Conservation (phyloP, 73 alveolate genomes). For the Paramecium tetraurelia region DNA sequence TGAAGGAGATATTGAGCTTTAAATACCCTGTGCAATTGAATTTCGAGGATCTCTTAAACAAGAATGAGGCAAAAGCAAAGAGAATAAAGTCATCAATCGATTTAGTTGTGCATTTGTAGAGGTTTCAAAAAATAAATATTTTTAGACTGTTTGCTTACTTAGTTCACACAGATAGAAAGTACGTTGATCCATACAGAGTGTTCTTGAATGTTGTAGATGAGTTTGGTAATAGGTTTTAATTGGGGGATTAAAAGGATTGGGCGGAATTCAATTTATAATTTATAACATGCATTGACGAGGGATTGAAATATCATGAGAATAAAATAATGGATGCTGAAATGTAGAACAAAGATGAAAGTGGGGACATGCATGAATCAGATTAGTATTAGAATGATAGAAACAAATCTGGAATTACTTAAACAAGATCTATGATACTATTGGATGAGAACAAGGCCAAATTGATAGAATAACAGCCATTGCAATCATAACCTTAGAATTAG, state of each 20-base stretch:
- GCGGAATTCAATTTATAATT: conserved; percentile 84
- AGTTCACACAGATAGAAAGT: conserved; percentile 66
- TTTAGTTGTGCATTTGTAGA: conserved; percentile 62
- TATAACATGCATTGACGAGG: conserved; percentile 79
- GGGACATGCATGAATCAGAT: background rate
- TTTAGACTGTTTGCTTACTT: conserved; percentile 66
- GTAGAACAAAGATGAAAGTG: background rate
- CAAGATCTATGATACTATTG: background rate
- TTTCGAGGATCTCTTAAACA: background rate
- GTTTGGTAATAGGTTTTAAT: conserved; percentile 69
- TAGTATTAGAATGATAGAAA: background rate
- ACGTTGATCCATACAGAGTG: conserved; percentile 76
- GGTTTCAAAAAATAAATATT: background rate
- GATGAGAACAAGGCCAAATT: background rate
- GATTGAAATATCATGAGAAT: conserved; percentile 59
- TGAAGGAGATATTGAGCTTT: conserved; percentile 66
- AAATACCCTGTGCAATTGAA: conserved; percentile 50
- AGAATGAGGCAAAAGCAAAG: conserved; percentile 54
- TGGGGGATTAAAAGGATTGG: conserved; percentile 85
- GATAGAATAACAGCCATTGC: background rate
- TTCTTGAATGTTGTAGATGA: conserved; percentile 72
- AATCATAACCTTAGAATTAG: background rate
- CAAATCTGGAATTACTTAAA: background rate
- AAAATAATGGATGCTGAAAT: conserved; percentile 46
- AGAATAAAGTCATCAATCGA: conserved; percentile 60